phyloP scores from a whole-genome alignment of 192 early-diverging fungal species.

The Backusella mclennaniae region DNA sequence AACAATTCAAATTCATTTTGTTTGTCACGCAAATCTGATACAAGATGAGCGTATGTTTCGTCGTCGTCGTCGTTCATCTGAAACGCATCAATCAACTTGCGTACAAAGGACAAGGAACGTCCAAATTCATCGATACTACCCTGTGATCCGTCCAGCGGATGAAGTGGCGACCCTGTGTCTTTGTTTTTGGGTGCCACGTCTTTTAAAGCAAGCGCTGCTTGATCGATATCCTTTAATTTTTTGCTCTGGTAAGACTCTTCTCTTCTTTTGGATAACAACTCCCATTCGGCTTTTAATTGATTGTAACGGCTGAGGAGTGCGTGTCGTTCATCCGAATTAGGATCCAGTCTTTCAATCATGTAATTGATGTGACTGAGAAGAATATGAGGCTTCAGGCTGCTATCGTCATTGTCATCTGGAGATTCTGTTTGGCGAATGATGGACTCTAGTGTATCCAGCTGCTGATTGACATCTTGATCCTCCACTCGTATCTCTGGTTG shows the following conservation, averaged over 20 bases:
- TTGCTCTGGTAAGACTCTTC: background rate
- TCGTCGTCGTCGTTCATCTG: background rate
- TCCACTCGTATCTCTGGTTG: background rate
- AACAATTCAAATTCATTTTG: conserved; percentile 4
- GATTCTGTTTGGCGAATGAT: background rate
- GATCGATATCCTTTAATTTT: background rate
- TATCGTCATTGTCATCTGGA: background rate
- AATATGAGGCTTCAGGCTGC: background rate
- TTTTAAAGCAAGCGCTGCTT: background rate
- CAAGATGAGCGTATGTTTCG: background rate
- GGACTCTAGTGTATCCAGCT: background rate
- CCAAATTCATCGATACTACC: background rate
- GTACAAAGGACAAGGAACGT: background rate
- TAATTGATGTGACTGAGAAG: background rate
- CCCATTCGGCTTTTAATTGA: conserved; percentile 12
- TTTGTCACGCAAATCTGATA: background rate
- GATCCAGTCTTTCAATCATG: background rate
- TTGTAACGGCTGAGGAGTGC: background rate
- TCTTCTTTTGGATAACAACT: background rate
- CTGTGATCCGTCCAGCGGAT: conserved; percentile 17
- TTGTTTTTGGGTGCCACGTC: background rate
- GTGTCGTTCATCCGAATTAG: conserved; percentile 7
- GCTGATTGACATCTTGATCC: background rate
- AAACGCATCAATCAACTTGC: background rate
- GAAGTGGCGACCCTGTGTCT: background rate